Percentiles rank a stretch among this genome's conserved stretches.
Conservation (phyloP, 2,329 filamentous ascomycete genomes). For the Xylaria sp. region DNA sequence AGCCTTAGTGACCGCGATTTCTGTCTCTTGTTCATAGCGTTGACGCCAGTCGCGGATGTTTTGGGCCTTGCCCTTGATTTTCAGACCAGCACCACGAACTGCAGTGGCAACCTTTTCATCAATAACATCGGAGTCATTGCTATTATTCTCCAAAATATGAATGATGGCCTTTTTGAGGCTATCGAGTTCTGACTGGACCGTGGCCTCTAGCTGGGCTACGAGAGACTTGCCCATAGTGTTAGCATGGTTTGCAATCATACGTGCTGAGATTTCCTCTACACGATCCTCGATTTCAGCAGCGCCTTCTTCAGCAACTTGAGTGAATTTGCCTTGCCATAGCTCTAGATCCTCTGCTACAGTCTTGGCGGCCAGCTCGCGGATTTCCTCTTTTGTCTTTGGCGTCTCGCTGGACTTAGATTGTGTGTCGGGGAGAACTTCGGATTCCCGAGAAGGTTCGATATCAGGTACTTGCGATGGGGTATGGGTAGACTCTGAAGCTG, state of each 20-base stretch:
- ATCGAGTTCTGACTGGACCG: conserved; percentile 71
- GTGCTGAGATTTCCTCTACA: conserved; percentile 67
- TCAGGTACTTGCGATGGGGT: conserved; percentile 40
- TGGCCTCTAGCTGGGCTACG: conserved; percentile 74
- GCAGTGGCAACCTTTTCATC: conserved; percentile 58
- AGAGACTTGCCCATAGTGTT: conserved; percentile 73
- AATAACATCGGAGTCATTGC: conserved; percentile 54
- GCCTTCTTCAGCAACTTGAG: conserved; percentile 85
- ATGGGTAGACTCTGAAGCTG: conserved; percentile 39
- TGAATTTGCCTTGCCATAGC: conserved; percentile 89
- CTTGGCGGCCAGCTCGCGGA: conserved; percentile 69
- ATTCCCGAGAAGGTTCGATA: conserved; percentile 35
- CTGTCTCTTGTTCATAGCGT: conserved; percentile 75
- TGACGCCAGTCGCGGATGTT: conserved; percentile 81
- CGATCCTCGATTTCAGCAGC: conserved; percentile 77
- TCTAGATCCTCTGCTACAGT: conserved; percentile 82
- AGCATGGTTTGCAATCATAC: conserved; percentile 72
- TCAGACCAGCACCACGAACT: conserved; percentile 75
- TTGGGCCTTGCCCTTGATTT: conserved; percentile 81
- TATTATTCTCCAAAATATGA: conserved; percentile 69
- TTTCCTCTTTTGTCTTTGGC: conserved; percentile 62
- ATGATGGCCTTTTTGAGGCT: conserved; percentile 76
- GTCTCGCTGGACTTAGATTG: conserved; percentile 46
- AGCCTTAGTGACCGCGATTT: conserved; percentile 74
- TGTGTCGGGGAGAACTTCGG: conserved; percentile 41